These are phyloP conservation scores for Candida dendrica DNA, from an alignment of 805 yeast genomes.

Conservation along the genomic window DNA sequence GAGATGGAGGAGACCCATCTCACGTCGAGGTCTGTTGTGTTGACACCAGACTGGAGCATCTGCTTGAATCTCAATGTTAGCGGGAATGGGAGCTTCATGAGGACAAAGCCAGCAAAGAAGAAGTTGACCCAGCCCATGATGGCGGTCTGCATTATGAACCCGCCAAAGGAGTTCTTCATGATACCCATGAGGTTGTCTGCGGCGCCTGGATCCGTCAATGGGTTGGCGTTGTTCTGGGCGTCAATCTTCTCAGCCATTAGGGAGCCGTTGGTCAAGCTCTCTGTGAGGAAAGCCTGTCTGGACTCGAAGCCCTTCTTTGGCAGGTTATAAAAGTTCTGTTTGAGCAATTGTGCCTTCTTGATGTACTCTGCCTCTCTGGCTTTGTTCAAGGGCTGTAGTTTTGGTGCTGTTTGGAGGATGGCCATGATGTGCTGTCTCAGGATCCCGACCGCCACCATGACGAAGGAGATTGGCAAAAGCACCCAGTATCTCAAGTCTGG, in stretches of 20 bases:
- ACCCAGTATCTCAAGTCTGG: conserved; percentile 88
- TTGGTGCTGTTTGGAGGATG: conserved; percentile 50
- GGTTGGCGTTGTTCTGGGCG: conserved; percentile 38
- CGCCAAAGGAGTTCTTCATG: conserved; percentile 77
- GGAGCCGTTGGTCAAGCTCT: conserved; percentile 26
- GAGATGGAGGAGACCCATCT: conserved; percentile 91
- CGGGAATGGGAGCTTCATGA: conserved; percentile 88
- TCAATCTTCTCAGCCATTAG: conserved; percentile 27
- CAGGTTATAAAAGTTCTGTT: conserved; percentile 45
- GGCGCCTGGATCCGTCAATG: conserved; percentile 63
- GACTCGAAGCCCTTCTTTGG: conserved; percentile 43
- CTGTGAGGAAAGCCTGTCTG: conserved; percentile 52
- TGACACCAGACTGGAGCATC: conserved; percentile 85
- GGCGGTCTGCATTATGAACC: conserved; percentile 83
- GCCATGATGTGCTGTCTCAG: conserved; percentile 61
- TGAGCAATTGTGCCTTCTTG: conserved; percentile 49
- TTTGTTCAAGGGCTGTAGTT: conserved; percentile 41
- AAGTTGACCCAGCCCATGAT: conserved; percentile 96
- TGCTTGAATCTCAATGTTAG: conserved; percentile 82
- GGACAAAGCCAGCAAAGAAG: conserved; percentile 85
- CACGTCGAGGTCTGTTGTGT: conserved; percentile 78
- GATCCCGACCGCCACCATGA: conserved; percentile 84
- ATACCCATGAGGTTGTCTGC: conserved; percentile 68
- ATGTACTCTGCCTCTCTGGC: conserved; percentile 61
- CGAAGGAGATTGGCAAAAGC: conserved; percentile 77